Conservation (phyloP, 1,284 basidiomycete species). For the Coriolopsis trogii region DNA sequence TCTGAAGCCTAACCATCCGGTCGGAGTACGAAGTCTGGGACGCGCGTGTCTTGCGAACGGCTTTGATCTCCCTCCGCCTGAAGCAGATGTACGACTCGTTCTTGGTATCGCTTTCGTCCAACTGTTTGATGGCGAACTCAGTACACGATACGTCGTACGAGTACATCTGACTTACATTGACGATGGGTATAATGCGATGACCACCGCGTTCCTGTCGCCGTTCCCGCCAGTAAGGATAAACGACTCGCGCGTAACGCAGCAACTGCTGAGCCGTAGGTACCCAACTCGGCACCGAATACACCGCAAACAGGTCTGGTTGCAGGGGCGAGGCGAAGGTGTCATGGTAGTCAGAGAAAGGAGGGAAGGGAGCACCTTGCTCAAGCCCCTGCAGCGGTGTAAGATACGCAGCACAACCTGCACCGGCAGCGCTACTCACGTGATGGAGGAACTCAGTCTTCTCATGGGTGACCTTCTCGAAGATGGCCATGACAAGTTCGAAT, state of each 20-base stretch:
- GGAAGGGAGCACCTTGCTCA: constrained; percentile 69
- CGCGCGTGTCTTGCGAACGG: constrained; percentile 91
- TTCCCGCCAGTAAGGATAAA: constrained; percentile 38
- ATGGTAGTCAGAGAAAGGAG: constrained; percentile 68
- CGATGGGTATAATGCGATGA: constrained; percentile 35
- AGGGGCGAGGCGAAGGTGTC: constrained; percentile 32
- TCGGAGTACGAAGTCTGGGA: constrained; percentile 89
- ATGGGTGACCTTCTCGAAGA: constrained; percentile 91
- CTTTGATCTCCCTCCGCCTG: constrained; percentile 93
- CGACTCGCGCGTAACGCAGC: constrained; percentile 27
- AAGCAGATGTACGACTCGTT: constrained; percentile 99
- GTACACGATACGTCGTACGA: not conserved
- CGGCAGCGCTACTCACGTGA: constrained; percentile 58
- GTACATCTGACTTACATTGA: constrained; percentile 31
- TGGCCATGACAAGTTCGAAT: constrained; percentile 94
- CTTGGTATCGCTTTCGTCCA: constrained; percentile 87
- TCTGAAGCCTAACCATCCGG: constrained; percentile 80
- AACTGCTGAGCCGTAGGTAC: constrained; percentile 30
- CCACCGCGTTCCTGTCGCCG: constrained; percentile 35
- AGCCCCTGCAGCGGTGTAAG: constrained; percentile 47
- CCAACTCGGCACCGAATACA: constrained; percentile 32
- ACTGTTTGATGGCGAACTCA: constrained; percentile 48
- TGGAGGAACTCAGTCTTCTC: constrained; percentile 93
- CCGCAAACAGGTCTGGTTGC: constrained; percentile 31
- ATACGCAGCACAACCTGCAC: not conserved